phyloP scores from a whole-genome alignment of 345 rosid species.

The Eucalyptus pauciflora region DNA sequence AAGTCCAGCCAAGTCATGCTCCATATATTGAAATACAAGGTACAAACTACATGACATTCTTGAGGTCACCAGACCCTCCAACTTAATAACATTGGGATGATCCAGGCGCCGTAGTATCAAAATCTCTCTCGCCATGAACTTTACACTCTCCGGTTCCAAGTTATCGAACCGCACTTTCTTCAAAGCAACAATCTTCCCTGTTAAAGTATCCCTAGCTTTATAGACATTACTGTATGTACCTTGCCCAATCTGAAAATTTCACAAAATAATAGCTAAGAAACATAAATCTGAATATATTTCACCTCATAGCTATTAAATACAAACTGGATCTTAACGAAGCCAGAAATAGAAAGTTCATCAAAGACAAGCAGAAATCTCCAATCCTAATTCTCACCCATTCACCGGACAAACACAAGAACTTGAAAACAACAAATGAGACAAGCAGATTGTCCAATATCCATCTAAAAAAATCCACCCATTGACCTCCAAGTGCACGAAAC shows the following conservation, averaged over 20 bases:
- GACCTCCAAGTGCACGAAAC: neutral
- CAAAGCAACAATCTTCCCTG: conserved; percentile 66
- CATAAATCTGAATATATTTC: neutral
- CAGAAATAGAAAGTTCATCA: neutral
- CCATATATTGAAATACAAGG: conserved; percentile 70
- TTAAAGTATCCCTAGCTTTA: conserved; percentile 72
- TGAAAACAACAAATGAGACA: neutral
- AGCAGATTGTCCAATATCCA: neutral
- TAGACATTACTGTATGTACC: conserved; percentile 92
- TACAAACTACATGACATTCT: conserved; percentile 84
- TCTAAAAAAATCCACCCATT: neutral
- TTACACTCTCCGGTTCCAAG: conserved; percentile 83
- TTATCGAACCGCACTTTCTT: conserved; percentile 79
- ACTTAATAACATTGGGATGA: conserved; percentile 65
- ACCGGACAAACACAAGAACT: neutral
- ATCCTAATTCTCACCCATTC: neutral
- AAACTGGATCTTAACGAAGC: neutral
- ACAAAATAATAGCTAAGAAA: neutral
- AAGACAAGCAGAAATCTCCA: neutral
- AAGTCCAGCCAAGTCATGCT: conserved; percentile 79
- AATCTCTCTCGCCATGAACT: conserved; percentile 82
- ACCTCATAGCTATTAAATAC: neutral
- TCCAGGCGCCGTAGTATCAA: conserved; percentile 59
- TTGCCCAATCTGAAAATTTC: conserved; percentile 49
- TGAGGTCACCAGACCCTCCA: conserved; percentile 73